These are phyloP conservation scores for Backusella morwellensis DNA, from an alignment of 192 early-diverging fungal genomes.

Conservation along the genomic window DNA sequence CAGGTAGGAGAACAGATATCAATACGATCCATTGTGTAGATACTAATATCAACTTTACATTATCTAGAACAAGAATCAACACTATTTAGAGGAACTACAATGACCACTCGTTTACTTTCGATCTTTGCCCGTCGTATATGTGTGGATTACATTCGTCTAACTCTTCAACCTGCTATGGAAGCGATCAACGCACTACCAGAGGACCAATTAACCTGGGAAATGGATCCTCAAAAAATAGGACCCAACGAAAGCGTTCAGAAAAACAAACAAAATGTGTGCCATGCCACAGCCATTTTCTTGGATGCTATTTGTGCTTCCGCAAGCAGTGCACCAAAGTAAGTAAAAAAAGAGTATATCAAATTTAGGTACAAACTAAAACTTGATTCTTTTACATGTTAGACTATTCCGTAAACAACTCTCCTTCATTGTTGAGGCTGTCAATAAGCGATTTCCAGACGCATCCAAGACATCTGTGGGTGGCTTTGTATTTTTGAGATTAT, in stretches of 20 bases:
- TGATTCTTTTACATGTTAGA: slow-evolving; percentile 15
- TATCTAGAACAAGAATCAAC: slow-evolving; percentile 52
- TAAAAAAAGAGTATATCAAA: background rate
- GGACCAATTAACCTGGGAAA: slow-evolving; percentile 68
- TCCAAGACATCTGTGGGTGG: slow-evolving; percentile 87
- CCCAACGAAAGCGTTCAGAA: slow-evolving; percentile 61
- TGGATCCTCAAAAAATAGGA: slow-evolving; percentile 76
- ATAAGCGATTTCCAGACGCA: slow-evolving; percentile 76
- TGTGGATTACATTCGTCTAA: slow-evolving; percentile 71
- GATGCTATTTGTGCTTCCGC: slow-evolving; percentile 78
- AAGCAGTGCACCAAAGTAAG: slow-evolving; percentile 57
- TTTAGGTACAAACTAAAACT: background rate
- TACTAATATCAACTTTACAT: background rate
- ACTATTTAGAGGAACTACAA: slow-evolving; percentile 86
- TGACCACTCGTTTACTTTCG: slow-evolving; percentile 81
- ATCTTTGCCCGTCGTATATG: slow-evolving; percentile 78
- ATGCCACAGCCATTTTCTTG: slow-evolving; percentile 69
- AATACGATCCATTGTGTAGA: background rate
- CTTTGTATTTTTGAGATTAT: slow-evolving; percentile 92
- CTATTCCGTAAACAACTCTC: slow-evolving; percentile 77
- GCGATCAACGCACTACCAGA: slow-evolving; percentile 46
- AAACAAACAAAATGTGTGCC: slow-evolving; percentile 75
- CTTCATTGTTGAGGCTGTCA: slow-evolving; percentile 72
- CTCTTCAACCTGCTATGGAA: slow-evolving; percentile 68
- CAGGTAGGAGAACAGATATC: slow-evolving; percentile 38